Evolutionary conservation across 2,329 filamentous ascomycete genomes (phyloP).

Genomic region (Penicillium expansum): DNA sequence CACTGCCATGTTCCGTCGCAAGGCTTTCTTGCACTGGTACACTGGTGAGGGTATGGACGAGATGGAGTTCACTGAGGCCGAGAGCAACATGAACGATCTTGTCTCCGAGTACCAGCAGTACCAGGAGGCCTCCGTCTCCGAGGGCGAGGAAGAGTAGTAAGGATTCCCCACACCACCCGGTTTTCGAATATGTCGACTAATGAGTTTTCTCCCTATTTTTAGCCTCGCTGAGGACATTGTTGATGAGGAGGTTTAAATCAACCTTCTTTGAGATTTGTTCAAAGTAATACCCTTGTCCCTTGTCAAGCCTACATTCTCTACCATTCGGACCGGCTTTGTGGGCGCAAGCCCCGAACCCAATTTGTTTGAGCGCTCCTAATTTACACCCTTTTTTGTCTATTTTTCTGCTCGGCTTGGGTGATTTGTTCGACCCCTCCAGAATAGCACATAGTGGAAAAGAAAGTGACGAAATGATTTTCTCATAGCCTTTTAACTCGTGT

Average conservation of each 20-base stretch:
- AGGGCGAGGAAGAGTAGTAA: slow-evolving; percentile 91
- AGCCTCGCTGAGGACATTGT: slow-evolving; percentile 69
- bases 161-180: slow-evolving; percentile 14
- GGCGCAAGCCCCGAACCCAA: slow-evolving; percentile 27
- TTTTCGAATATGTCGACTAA: neutral
- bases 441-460: slow-evolving; percentile 37
- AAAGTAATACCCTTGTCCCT: slow-evolving; percentile 40
- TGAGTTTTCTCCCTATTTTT: neutral
- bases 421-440: slow-evolving; percentile 23
- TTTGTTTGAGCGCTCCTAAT: slow-evolving; percentile 41
- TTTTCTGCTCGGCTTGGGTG: slow-evolving; percentile 25
- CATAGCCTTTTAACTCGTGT: neutral
- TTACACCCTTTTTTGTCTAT: slow-evolving; percentile 34
- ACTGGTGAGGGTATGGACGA: slow-evolving; percentile 99
- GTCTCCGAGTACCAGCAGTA: slow-evolving; percentile 99
- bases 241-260: slow-evolving; percentile 67
- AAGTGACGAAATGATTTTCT: slow-evolving; percentile 25
- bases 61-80: slow-evolving; percentile 99
- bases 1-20: slow-evolving; percentile 99
- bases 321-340: slow-evolving; percentile 20
- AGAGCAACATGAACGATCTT: slow-evolving; percentile 99
- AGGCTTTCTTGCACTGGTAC: slow-evolving; percentile 99
- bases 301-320: slow-evolving; percentile 36
- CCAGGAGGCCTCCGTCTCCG: slow-evolving; percentile 96
- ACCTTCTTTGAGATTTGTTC: slow-evolving; percentile 33